A percentile compares a stretch with the other conserved stretches of the same genome.
Evolutionary conservation across 441 rosid genomes (phyloP).

Genomic region (Erodium trifolium): DNA sequence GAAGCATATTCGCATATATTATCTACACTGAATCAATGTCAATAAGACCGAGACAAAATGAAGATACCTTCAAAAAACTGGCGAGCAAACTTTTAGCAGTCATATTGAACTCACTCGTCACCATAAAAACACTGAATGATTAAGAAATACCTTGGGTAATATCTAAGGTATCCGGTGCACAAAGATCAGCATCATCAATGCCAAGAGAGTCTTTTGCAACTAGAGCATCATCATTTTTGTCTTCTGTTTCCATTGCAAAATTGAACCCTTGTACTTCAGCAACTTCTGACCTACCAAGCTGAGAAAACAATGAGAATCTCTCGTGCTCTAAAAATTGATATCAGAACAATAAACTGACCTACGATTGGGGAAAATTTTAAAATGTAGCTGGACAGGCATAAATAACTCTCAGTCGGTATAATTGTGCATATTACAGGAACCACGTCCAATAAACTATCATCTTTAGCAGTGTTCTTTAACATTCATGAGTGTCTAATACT

Average conservation of each 20-base stretch:
- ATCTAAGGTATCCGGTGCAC: constrained; percentile 58
- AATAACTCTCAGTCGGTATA: constrained; percentile 8
- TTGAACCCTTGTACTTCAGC: constrained; percentile 20
- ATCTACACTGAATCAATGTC: constrained; percentile 31
- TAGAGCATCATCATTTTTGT: constrained; percentile 24
- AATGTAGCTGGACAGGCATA: constrained; percentile 8
- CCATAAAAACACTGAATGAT: constrained; percentile 13
- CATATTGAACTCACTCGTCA: constrained; percentile 9
- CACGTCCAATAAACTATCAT: background rate
- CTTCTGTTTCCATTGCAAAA: constrained; percentile 21
- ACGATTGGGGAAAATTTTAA: constrained; percentile 9
- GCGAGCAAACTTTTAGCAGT: constrained; percentile 13
- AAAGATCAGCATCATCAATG: constrained; percentile 31
- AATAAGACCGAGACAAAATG: constrained; percentile 11
- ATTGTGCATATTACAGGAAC: background rate
- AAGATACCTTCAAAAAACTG: background rate
- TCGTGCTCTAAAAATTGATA: constrained; percentile 19
- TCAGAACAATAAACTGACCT: constrained; percentile 14
- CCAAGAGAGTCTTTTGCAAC: constrained; percentile 26
- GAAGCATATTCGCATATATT: constrained; percentile 26
- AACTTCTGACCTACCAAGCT: constrained; percentile 51
- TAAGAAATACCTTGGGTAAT: constrained; percentile 40
- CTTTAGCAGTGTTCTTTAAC: background rate
- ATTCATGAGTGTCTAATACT: background rate
- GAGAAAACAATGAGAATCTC: constrained; percentile 35